These are phyloP conservation scores for Botrytis tulipae DNA, from an alignment of 2,329 filamentous ascomycete genomes.

Conservation along the genomic window DNA sequence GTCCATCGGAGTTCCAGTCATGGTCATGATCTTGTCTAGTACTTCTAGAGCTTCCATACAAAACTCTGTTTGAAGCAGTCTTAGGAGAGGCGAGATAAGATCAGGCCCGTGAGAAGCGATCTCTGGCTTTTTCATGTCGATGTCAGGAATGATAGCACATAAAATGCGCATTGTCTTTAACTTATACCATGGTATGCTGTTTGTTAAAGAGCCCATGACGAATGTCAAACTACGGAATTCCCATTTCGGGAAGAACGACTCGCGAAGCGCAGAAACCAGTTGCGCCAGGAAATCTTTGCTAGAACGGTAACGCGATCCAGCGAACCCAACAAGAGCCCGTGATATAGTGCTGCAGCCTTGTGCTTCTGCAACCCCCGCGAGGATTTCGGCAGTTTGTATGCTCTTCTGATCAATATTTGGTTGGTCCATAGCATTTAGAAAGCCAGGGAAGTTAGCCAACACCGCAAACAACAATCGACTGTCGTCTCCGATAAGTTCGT, in stretches of 20 bases:
- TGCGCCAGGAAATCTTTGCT: conserved; percentile 75
- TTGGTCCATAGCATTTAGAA: conserved; percentile 75
- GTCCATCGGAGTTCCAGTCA: conserved; percentile 89
- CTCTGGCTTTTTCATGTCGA: conserved; percentile 89
- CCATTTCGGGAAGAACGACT: conserved; percentile 75
- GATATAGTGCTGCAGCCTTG: conserved; percentile 68
- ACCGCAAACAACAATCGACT: conserved; percentile 79
- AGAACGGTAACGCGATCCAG: conserved; percentile 62
- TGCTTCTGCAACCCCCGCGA: conserved; percentile 70
- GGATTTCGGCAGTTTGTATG: conserved; percentile 62
- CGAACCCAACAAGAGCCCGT: conserved; percentile 67
- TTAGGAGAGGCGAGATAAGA: conserved; percentile 86
- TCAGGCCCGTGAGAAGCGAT: conserved; percentile 90
- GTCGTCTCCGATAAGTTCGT: conserved; percentile 77
- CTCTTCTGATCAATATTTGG: conserved; percentile 54
- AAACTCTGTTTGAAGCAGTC: conserved; percentile 87
- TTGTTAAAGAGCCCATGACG: conserved; percentile 86
- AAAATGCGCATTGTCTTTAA: conserved; percentile 90
- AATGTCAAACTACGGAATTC: conserved; percentile 88
- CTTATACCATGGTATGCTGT: conserved; percentile 85
- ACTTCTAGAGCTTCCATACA: conserved; percentile 91
- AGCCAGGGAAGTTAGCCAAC: conserved; percentile 88
- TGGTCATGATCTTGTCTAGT: conserved; percentile 91
- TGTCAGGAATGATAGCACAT: conserved; percentile 77
- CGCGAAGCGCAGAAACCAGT: conserved; percentile 69